These are phyloP conservation scores for Periglandula ipomoeae DNA, from an alignment of 2,329 filamentous ascomycete species.

Conservation along the genomic window DNA sequence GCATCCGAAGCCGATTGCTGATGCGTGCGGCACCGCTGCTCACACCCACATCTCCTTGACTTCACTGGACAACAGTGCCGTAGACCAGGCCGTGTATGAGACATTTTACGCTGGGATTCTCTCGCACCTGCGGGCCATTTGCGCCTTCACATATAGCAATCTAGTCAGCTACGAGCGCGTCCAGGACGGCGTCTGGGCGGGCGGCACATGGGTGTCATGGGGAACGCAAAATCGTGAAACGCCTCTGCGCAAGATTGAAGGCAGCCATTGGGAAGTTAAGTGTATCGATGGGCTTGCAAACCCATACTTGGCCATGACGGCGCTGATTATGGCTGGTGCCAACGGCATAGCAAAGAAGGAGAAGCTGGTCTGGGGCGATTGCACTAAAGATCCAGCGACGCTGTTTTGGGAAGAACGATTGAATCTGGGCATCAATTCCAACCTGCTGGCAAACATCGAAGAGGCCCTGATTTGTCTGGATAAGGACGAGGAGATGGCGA, in stretches of 20 bases:
- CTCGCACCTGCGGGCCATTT: conserved; percentile 53
- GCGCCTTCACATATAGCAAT: conserved; percentile 59
- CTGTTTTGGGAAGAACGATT: conserved; percentile 38
- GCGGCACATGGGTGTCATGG: conserved; percentile 72
- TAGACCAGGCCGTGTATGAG: conserved; percentile 38
- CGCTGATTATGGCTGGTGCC: conserved; percentile 23
- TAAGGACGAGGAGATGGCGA: conserved; percentile 35
- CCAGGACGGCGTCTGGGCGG: conserved; percentile 62
- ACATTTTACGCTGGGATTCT: conserved; percentile 67
- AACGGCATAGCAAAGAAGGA: conserved; percentile 19
- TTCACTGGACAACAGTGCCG: conserved; percentile 24
- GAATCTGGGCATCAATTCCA: conserved; percentile 42
- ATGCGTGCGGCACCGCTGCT: conserved; percentile 52
- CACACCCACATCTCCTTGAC: conserved; percentile 64
- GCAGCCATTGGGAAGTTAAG: conserved; percentile 69
- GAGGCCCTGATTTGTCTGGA: conserved; percentile 45
- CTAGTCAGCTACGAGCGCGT: conserved; percentile 61
- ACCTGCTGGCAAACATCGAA: conserved; percentile 44
- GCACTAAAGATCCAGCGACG: conserved; percentile 41
- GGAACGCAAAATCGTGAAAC: conserved; percentile 73
- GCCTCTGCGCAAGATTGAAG: conserved; percentile 57
- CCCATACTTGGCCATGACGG: conserved; percentile 52
- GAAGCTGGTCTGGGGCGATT: conserved; percentile 42
- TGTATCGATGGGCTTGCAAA: conserved; percentile 74
- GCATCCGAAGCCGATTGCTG: conserved; percentile 58